These are phyloP conservation scores for Sphenostylis stenocarpa DNA, from an alignment of 306 rosid species.

Conservation along the genomic window DNA sequence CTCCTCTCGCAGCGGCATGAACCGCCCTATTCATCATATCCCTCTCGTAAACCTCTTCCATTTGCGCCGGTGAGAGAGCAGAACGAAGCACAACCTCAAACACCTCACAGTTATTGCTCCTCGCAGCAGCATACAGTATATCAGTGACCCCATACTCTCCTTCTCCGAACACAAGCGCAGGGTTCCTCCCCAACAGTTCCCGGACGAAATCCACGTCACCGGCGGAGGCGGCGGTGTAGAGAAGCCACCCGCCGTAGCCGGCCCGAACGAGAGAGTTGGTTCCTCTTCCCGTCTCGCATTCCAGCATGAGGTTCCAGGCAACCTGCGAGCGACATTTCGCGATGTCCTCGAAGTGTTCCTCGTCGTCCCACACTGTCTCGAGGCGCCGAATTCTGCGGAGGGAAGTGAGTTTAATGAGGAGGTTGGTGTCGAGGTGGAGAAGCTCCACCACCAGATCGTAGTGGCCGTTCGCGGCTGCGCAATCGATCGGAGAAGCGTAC, in stretches of 20 bases:
- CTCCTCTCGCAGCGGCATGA: slow-evolving; percentile 92
- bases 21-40: slow-evolving; percentile 76
- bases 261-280: slow-evolving; percentile 72
- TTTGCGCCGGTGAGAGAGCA: slow-evolving; percentile 43
- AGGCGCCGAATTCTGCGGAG: slow-evolving; percentile 91
- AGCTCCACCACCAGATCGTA: slow-evolving; percentile 86
- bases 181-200: slow-evolving; percentile 61
- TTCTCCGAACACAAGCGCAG: slow-evolving; percentile 76
- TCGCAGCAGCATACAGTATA: slow-evolving; percentile 76
- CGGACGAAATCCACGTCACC: slow-evolving; percentile 70
- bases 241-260: slow-evolving; percentile 97
- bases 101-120: slow-evolving; percentile 65
- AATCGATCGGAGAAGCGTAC: slow-evolving; percentile 91
- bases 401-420: slow-evolving; percentile 85
- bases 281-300: slow-evolving; percentile 50
- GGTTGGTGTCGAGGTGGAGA: slow-evolving; percentile 82
- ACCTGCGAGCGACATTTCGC: slow-evolving; percentile 72
- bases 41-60: slow-evolving; percentile 50
- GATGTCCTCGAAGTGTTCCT: slow-evolving; percentile 56
- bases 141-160: slow-evolving; percentile 94
- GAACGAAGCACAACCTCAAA: slow-evolving; percentile 59
- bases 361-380: slow-evolving; percentile 90
- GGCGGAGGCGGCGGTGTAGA: slow-evolving; percentile 91
- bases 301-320: slow-evolving; percentile 61
- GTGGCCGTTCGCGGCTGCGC: slow-evolving; percentile 88